A percentile compares a stretch with the other conserved stretches of the same genome.
Evolutionary conservation across 768 basidiomycete genomes (phyloP).

Genomic region (Tylopilus intermedius): DNA sequence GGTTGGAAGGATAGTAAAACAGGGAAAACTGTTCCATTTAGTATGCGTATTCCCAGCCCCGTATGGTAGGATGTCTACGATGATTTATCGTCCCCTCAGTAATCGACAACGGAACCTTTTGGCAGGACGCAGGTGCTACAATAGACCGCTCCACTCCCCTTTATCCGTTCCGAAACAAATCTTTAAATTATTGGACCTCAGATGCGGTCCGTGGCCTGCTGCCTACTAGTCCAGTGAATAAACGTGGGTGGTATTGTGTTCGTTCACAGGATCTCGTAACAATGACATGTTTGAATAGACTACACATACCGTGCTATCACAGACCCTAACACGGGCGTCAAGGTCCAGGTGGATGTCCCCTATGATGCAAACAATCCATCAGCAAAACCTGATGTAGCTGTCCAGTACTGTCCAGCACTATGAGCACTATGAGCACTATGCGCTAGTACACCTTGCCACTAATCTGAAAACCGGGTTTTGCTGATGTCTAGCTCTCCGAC

Average conservation of each 20-base stretch:
- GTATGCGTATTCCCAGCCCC: not conserved
- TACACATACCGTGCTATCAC: constrained; percentile 18
- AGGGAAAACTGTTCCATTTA: constrained; percentile 1
- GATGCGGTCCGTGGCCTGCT: constrained; percentile 4
- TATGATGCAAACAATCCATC: constrained; percentile 1
- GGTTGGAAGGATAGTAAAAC: constrained; percentile 10
- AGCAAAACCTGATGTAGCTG: too few species aligned
- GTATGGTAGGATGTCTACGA: not conserved
- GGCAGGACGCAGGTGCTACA: not conserved
- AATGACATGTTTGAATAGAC: constrained; percentile 1
- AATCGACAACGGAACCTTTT: not conserved
- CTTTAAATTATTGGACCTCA: constrained; percentile 9
- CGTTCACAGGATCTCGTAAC: not conserved
- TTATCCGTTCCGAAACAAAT: constrained; percentile 10
- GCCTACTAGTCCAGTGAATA: not conserved
- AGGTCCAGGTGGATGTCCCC: constrained; percentile 13
- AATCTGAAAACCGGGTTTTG: too few species aligned
- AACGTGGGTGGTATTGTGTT: constrained; percentile 5
- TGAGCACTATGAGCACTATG: too few species aligned
- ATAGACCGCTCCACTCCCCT: constrained; percentile 1
- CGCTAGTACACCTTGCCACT: too few species aligned
- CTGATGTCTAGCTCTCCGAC: not conserved
- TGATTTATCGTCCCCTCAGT: not conserved
- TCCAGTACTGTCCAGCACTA: too few species aligned
- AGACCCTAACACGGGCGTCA: not conserved